Conservation (phyloP, 78 protist genomes). For the Chrysochromulina tobinii region DNA sequence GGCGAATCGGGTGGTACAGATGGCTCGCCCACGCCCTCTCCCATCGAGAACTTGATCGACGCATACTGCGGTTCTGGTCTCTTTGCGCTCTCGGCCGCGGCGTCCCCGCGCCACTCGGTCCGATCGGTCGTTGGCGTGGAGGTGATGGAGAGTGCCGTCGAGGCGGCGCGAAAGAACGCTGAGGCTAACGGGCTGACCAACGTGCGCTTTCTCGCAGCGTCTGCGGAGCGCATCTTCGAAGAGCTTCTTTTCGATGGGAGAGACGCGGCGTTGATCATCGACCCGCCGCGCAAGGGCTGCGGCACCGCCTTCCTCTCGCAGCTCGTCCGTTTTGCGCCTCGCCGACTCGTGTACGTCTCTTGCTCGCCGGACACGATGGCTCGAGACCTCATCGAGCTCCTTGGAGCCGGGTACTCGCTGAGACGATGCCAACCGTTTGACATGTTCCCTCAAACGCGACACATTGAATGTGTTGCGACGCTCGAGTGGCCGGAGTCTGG, state of each 20-base stretch:
- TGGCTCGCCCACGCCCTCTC: neutral
- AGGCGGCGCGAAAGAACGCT: neutral
- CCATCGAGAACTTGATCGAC: neutral
- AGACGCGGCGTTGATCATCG: neutral
- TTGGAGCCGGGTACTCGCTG: neutral
- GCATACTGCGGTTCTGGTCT: conserved; percentile 12
- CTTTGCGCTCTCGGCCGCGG: conserved; percentile 16
- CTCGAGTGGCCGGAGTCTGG: no score
- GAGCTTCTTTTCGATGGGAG: neutral
- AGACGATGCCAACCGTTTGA: neutral
- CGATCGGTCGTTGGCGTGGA: neutral
- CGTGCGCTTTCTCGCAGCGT: neutral
- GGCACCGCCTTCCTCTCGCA: neutral
- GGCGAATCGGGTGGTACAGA: no score
- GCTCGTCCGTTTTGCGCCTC: neutral
- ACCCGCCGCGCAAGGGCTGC: conserved; percentile 19
- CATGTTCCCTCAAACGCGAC: neutral
- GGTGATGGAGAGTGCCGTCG: neutral
- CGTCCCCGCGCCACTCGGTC: neutral
- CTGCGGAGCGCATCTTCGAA: neutral
- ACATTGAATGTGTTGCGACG: no score
- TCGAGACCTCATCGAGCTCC: neutral
- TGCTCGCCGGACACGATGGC: conserved; percentile 4
- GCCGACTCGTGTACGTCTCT: neutral
- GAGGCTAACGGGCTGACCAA: neutral